Evolutionary conservation across 148 eudicot species (phyloP).

Genomic region (Fagopyrum esculentum): DNA sequence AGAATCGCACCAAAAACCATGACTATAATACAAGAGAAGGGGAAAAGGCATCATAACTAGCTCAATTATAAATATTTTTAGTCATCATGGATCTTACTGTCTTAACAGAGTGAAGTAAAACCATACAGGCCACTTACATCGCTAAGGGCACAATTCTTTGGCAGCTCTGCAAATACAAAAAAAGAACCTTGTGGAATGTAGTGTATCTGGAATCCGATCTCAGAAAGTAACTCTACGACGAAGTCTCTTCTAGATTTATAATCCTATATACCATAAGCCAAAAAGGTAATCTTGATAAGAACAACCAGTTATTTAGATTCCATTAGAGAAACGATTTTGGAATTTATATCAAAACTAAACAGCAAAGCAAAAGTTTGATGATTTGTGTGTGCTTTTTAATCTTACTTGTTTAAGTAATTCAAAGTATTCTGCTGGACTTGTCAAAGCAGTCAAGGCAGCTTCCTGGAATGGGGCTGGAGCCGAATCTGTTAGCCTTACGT

Average conservation of each 20-base stretch:
- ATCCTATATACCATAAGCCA: constrained; percentile 40
- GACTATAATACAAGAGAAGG: neutral
- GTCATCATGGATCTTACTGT: too few species aligned
- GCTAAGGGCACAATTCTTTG: constrained; percentile 42
- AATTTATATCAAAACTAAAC: neutral
- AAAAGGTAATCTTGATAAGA: neutral
- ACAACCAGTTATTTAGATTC: too few species aligned
- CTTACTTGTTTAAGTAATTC: constrained; percentile 50
- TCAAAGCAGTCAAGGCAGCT: constrained; percentile 84
- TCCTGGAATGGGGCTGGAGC: constrained; percentile 99
- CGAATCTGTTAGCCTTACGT: constrained; percentile 72
- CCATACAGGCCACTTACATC: constrained; percentile 39
- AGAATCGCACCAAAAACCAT: neutral
- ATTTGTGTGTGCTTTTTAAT: neutral
- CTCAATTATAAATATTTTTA: neutral
- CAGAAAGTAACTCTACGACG: constrained; percentile 41
- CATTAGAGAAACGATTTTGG: neutral
- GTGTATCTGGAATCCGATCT: constrained; percentile 62
- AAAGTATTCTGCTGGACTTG: constrained; percentile 48
- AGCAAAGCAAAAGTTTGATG: neutral
- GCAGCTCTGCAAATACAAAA: constrained; percentile 77
- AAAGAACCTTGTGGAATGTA: constrained; percentile 76
- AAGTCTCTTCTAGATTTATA: constrained; percentile 66
- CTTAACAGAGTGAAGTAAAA: neutral
- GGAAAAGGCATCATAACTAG: neutral